Base-by-base conservation (phyloP, 1,284 basidiomycete genomes). In the Porodaedalea pini region DNA sequence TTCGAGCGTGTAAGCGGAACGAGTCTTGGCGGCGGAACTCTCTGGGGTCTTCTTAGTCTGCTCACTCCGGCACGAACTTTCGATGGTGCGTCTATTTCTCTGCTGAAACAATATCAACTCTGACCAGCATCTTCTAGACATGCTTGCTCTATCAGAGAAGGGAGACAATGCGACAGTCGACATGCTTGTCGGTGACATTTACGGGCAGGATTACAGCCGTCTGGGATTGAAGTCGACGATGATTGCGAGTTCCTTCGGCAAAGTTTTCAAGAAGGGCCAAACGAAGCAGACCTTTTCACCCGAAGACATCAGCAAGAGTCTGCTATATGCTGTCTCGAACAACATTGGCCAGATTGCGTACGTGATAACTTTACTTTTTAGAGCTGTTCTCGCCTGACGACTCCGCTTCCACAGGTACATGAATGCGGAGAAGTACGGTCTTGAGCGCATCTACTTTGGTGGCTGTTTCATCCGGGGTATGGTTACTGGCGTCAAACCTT, bases 271-370 rank as follows among this genome's bases (percentile, higher is more conserved):
- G 72, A 94, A 96, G 73, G 84, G 86, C 10, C 78, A 82, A 48
- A 81, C 83, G 71, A 90, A 87, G 74, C 76, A 75, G 63, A 83
- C 79, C 56, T 98, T 98, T 74, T 85, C 79, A 36, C 83, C 94
- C 4, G 93, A 98, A 71, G 97, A 99, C 71, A 96, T 99, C 68
- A 94, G 92, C 73, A 88, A 87, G 70, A 93, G 90, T 71, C 75
- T 99, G 67, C 79, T 99, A 29, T 99, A 98, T 72, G 96, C 95
- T 15, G 86, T 99, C 61, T 94, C 92, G 65, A 99, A 99, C 75
- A 99, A 99, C 73, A 99, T 99, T 66, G 97, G 97, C 4, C 97
- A 99, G 73, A 98, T 99, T 75, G 97, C 97, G 92, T 96, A 72
- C 73, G 92, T 88, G n/a, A n/a, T 45, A 55, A 54, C 25, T 51